Evolutionary conservation across 129 eudicot genomes (phyloP).

Genomic region (Tanacetum coccineum): DNA sequence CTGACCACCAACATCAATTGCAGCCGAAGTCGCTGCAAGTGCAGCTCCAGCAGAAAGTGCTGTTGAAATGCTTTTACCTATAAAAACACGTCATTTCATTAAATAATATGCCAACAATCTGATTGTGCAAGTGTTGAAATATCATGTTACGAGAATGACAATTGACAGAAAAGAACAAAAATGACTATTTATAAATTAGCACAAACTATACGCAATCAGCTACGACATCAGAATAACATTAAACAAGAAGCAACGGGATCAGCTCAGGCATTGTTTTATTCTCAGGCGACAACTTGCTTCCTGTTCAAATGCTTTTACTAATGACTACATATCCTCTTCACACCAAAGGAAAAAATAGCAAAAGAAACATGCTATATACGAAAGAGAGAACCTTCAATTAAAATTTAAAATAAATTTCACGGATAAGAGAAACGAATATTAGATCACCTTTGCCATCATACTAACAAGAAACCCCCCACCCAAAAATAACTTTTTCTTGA

Average conservation of each 20-base stretch:
- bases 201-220: not conserved
- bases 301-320: not conserved
- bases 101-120: not conserved
- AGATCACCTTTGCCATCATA: not conserved
- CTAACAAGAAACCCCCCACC: not conserved
- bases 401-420: not conserved
- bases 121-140: not conserved
- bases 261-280: too few relatives aligned
- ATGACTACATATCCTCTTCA: not conserved
- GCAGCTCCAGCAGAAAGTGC: constrained; percentile 94
- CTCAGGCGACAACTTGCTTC: too few relatives aligned
- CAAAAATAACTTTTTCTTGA: not conserved
- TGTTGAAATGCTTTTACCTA: constrained; percentile 76
- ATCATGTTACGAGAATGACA: too few relatives aligned
- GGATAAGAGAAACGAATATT: not conserved
- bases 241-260: not conserved
- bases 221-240: not conserved
- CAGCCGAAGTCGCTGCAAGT: constrained; percentile 73
- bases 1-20: constrained; percentile 78
- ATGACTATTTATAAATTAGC: not conserved
- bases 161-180: not conserved
- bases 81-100: constrained; percentile 1
- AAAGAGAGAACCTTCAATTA: not conserved
- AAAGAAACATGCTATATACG: not conserved
- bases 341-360: not conserved